Base-by-base conservation (phyloP, 371 early-diverging fungal genomes). In the Mortierella sp. region DNA sequence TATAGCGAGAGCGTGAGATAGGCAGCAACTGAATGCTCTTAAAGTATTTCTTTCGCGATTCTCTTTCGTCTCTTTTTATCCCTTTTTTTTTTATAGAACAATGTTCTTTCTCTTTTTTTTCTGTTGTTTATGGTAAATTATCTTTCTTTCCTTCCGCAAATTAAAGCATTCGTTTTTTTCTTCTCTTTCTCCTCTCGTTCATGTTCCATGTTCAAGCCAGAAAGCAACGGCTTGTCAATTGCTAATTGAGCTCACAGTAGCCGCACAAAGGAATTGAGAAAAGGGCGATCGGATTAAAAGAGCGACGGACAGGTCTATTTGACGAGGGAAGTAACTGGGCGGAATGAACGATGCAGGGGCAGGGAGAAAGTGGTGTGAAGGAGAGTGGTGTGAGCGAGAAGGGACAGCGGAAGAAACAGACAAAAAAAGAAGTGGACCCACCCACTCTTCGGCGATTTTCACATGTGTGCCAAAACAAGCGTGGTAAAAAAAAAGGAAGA, bases 401-500 rank as follows among this genome's bases (percentile, higher is more conserved):
- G 40, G 37, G 64, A 31, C 19, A 67, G 5, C 37, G 67, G 37
- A 24, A 6, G 21, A 24, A 34, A 2, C 31, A 44, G 11, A n/a
- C n/a, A n/a, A n/a, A 26, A 44, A 48, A 26, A 44, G 28, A 26
- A 5, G 31, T n/a, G 44, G 37, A 69, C 11, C 26, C 50, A 50
- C 50, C 16, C 50, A 14, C 3, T 50, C 16, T 50, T 16, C 16
- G 50, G 50, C 53, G 43, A 54, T 54, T 44, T 53, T 69, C 53
- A 54, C 69, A 53, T 69, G 69, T n/a, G 34, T 28, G 3, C 0
- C 14, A 19, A 46, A n/a, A 44, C 48, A 48, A 71, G 46, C 71
- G 71, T 71, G 71, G 71, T 26, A 71, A 71, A 71, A 71, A 71
- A 31, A 40, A 72, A 51, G 13, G 31, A 72, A 34, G 48, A 72